These are phyloP conservation scores for Diaporthe nobilis DNA, from an alignment of 2,329 filamentous ascomycete genomes.

Conservation along the genomic window DNA sequence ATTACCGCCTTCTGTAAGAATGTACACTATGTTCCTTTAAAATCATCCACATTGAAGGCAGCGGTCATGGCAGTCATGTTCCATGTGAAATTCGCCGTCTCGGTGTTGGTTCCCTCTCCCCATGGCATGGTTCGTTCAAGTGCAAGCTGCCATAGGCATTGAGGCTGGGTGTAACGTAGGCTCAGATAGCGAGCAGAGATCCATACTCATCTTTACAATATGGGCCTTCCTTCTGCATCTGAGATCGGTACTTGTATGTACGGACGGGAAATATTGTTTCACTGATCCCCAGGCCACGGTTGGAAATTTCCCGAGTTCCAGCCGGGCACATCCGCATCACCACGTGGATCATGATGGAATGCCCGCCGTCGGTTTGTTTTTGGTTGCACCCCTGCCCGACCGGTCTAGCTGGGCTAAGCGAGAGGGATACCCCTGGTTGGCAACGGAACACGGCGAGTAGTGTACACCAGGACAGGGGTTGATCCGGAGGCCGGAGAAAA, in stretches of 20 bases:
- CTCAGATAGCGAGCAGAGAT: not conserved
- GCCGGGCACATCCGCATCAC: not conserved
- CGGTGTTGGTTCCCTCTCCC: no score
- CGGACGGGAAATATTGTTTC: not conserved
- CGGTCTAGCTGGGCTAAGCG: not conserved
- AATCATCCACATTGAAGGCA: no score
- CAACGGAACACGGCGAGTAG: no score
- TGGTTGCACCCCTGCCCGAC: not conserved
- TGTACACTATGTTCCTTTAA: no score
- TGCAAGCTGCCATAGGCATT: not conserved
- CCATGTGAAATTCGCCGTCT: no score
- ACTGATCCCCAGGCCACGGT: not conserved
- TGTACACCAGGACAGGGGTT: not conserved
- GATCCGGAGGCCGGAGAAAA: not conserved
- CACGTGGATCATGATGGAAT: constrained; percentile 8
- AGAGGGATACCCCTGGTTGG: not conserved
- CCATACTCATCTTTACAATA: not conserved
- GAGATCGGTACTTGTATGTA: not conserved
- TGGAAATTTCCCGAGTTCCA: not conserved
- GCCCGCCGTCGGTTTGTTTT: not conserved
- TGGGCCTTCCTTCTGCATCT: not conserved
- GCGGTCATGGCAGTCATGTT: no score
- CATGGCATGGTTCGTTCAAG: not conserved
- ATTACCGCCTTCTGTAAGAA: no score
- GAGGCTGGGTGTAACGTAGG: no score